Evolutionary conservation across 2,329 filamentous ascomycete species (phyloP).

Genomic region (Nothopassalora personata): DNA sequence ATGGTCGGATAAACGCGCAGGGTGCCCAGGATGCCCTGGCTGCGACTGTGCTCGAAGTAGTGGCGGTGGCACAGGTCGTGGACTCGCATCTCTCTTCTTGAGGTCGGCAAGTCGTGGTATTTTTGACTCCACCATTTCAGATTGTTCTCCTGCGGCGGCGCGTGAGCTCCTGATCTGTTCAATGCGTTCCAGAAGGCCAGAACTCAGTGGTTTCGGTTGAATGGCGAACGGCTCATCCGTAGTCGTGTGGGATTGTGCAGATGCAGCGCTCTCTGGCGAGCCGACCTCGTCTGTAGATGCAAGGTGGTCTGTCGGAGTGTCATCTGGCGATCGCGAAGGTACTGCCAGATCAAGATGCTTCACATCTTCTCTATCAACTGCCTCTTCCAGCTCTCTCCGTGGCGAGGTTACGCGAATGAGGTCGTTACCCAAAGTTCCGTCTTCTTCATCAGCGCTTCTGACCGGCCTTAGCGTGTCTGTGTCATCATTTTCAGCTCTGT

Average conservation of each 20-base stretch:
- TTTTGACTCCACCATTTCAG: conserved; percentile 28
- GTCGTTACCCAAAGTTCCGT: conserved; percentile 9
- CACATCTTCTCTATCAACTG: conserved; percentile 48
- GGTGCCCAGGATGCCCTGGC: conserved; percentile 31
- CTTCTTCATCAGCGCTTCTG: conserved; percentile 14
- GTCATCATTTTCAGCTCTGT: conserved; percentile 33
- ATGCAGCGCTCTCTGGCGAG: background rate
- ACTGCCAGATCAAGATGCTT: conserved; percentile 59
- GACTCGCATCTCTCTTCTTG: conserved; percentile 30
- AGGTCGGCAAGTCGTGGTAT: conserved; percentile 32
- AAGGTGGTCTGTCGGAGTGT: conserved; percentile 1
- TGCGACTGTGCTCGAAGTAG: conserved; percentile 49
- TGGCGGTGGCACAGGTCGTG: conserved; percentile 39
- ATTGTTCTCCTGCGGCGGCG: conserved; percentile 16
- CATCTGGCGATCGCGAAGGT: conserved; percentile 30
- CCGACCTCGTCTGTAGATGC: background rate
- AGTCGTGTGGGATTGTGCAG: background rate
- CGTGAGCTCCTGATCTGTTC: conserved; percentile 34
- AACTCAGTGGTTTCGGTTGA: conserved; percentile 33
- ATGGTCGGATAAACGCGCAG: conserved; percentile 20
- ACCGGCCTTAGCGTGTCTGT: conserved; percentile 15
- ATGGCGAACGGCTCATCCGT: conserved; percentile 26
- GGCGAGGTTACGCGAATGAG: conserved; percentile 23
- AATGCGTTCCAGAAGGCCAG: conserved; percentile 34
- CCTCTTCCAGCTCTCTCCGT: conserved; percentile 29